A percentile compares a stretch with the other conserved stretches of the same genome.
Evolutionary conservation across 352 stramenopile species (phyloP).

Genomic region (Aphanomyces stellatus): DNA sequence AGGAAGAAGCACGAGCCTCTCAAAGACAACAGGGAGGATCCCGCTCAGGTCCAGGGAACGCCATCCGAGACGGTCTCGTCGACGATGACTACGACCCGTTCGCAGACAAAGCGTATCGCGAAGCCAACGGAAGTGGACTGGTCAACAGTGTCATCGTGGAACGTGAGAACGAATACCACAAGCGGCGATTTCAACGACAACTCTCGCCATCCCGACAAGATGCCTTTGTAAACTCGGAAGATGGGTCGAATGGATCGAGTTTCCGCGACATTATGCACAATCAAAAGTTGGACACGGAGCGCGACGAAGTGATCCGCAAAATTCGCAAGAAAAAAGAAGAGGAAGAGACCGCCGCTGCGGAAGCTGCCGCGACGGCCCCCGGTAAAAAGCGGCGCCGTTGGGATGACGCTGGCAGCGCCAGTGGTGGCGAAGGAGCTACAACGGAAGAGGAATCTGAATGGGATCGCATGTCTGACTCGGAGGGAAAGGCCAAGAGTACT

Average conservation of each 20-base stretch:
- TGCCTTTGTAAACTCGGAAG: constrained; percentile 80
- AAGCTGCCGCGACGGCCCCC: constrained; percentile 33
- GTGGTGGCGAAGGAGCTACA: constrained; percentile 31
- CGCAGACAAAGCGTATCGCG: constrained; percentile 39
- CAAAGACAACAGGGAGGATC: constrained; percentile 24
- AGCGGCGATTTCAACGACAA: constrained; percentile 84
- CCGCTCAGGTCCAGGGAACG: background rate
- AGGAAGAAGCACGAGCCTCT: constrained; percentile 32
- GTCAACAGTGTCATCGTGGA: constrained; percentile 93
- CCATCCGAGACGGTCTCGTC: constrained; percentile 48
- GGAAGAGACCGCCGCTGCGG: constrained; percentile 22
- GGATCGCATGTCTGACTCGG: constrained; percentile 47
- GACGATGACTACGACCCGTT: constrained; percentile 89
- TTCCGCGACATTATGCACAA: constrained; percentile 85
- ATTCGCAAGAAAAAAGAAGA: constrained; percentile 80
- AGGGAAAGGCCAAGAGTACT: constrained; percentile 32
- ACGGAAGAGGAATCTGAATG: constrained; percentile 67
- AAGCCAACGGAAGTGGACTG: constrained; percentile 80
- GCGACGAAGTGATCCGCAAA: constrained; percentile 77
- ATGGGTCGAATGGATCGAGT: constrained; percentile 58
- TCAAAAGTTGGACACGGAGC: constrained; percentile 81
- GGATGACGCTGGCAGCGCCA: constrained; percentile 54
- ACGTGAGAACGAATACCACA: constrained; percentile 88
- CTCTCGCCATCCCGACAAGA: constrained; percentile 86
- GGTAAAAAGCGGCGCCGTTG: constrained; percentile 75